These are phyloP conservation scores for Amanita subjunquillea DNA, from an alignment of 768 basidiomycete genomes.

Conservation along the genomic window DNA sequence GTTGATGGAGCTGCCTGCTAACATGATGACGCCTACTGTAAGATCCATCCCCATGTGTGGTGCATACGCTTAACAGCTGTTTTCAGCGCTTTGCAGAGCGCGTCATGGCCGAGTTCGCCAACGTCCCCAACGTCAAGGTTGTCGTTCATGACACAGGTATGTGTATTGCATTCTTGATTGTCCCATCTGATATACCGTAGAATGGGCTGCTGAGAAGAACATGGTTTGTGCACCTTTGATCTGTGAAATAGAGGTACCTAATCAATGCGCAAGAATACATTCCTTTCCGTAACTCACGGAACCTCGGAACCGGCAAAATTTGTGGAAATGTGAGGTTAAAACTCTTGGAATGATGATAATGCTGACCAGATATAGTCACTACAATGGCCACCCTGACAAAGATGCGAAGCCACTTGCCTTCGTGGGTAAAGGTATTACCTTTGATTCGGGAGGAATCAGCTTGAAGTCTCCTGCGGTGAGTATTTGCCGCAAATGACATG, in stretches of 20 bases:
- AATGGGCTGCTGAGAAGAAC: constrained; percentile 74
- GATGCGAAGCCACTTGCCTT: constrained; percentile 56
- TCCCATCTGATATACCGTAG: constrained; percentile 22
- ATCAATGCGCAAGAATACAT: constrained; percentile 37
- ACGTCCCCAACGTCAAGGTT: constrained; percentile 57
- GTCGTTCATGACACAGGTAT: constrained; percentile 66
- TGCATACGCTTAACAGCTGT: neutral
- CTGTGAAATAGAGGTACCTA: neutral
- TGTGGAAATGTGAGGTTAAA: constrained; percentile 61
- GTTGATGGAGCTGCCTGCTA: constrained; percentile 81
- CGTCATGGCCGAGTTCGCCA: constrained; percentile 54
- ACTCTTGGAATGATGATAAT: neutral
- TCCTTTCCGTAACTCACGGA: constrained; percentile 81
- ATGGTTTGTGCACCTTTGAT: constrained; percentile 43
- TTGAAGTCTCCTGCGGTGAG: constrained; percentile 65
- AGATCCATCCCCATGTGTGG: constrained; percentile 9
- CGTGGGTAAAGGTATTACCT: constrained; percentile 87
- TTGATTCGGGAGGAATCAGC: constrained; percentile 83
- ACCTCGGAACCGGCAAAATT: constrained; percentile 79
- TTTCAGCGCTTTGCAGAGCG: constrained; percentile 60
- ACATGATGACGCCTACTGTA: constrained; percentile 79
- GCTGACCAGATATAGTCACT: constrained; percentile 41
- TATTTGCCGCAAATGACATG: constrained; percentile 6
- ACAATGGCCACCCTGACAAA: constrained; percentile 59
- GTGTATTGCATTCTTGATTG: constrained; percentile 4